Conservation (phyloP, 2,329 filamentous ascomycete species). For the Beauveria sp. region DNA sequence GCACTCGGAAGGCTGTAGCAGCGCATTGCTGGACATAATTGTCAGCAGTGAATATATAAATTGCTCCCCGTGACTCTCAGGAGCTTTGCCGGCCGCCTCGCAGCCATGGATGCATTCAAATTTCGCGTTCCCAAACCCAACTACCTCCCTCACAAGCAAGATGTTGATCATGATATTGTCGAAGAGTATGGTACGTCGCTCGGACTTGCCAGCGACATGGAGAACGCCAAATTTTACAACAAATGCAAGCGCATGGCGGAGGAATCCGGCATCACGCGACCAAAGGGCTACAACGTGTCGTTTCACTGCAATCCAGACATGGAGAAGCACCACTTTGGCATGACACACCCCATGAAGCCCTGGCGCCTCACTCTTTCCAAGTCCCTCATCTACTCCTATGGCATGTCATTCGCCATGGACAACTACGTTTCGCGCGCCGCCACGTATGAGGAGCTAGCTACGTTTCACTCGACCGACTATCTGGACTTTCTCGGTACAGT, state of each 20-base stretch:
- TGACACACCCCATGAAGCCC: conserved; percentile 97
- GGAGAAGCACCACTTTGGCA: conserved; percentile 94
- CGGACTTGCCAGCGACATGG: conserved; percentile 42
- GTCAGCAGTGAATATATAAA: neutral
- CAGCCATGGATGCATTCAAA: conserved; percentile 41
- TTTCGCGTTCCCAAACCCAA: conserved; percentile 51
- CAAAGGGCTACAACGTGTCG: conserved; percentile 83
- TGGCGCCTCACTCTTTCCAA: conserved; percentile 96
- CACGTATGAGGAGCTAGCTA: conserved; percentile 76
- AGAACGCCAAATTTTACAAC: conserved; percentile 49
- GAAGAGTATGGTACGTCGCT: conserved; percentile 45
- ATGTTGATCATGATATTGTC: conserved; percentile 46
- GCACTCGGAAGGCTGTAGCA: neutral
- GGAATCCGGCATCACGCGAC: conserved; percentile 65
- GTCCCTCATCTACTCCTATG: conserved; percentile 87
- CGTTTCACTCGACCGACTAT: conserved; percentile 85
- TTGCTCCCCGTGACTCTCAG: neutral
- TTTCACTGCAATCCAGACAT: conserved; percentile 94
- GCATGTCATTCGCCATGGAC: conserved; percentile 95
- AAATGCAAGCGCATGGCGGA: conserved; percentile 51
- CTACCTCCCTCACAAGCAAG: conserved; percentile 49
- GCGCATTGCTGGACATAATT: neutral
- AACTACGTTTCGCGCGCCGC: conserved; percentile 79
- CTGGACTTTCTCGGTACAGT: conserved; percentile 78
- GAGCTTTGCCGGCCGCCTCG: conserved; percentile 6